Percentiles rank a stretch among this genome's conserved stretches.
Conservation (phyloP, 331 rosid species). For the Rosa hybrid region DNA sequence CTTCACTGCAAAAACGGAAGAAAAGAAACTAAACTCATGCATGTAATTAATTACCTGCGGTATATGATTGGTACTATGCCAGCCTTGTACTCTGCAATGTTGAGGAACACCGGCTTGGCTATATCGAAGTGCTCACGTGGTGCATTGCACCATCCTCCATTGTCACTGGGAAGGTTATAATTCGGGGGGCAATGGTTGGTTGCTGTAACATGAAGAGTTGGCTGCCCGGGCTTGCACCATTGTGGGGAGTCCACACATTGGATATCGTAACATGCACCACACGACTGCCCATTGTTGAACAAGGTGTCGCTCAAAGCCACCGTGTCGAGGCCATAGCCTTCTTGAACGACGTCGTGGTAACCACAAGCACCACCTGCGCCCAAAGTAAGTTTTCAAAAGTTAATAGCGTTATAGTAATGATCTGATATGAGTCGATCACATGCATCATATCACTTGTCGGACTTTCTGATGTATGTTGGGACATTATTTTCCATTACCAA, state of each 20-base stretch:
- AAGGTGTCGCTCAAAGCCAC: constrained; percentile 61
- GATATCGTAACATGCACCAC: constrained; percentile 78
- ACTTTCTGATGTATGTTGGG: not conserved
- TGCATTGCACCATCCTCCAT: constrained; percentile 89
- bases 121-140: constrained; percentile 74
- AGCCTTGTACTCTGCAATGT: constrained; percentile 49
- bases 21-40: not conserved
- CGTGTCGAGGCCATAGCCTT: constrained; percentile 68
- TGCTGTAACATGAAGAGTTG: constrained; percentile 59
- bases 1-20: not conserved
- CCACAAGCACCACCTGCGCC: constrained; percentile 80
- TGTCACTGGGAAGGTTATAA: constrained; percentile 25
- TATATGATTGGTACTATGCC: constrained; percentile 65
- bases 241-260: constrained; percentile 43
- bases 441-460: not conserved
- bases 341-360: constrained; percentile 64
- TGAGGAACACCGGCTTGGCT: constrained; percentile 57
- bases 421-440: not conserved
- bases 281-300: constrained; percentile 54
- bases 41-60: constrained; percentile 49
- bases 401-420: not conserved
- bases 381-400: not conserved
- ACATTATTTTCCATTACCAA: not conserved
- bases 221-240: constrained; percentile 51
- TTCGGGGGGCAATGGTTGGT: constrained; percentile 75